Evolutionary conservation across 2,329 filamentous ascomycete genomes (phyloP).

Genomic region (Periconia macrospinosa): DNA sequence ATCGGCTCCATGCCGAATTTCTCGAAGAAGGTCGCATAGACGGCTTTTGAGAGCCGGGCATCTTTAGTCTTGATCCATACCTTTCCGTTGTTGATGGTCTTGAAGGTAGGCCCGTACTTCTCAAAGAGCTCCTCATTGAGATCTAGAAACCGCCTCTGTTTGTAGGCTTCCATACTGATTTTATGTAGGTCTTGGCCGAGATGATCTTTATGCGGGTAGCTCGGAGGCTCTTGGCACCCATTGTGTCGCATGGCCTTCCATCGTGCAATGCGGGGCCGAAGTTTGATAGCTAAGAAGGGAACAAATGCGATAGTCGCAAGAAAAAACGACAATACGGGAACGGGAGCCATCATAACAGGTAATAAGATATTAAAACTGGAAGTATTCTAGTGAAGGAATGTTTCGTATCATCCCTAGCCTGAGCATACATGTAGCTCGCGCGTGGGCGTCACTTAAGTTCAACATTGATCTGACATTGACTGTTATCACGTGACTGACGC

Average conservation of each 20-base stretch:
- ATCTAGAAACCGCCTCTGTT: conserved; percentile 2
- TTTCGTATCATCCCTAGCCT: no score
- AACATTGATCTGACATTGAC: no score
- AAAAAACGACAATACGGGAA: background rate
- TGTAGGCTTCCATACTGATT: conserved; percentile 4
- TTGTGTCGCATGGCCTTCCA: background rate
- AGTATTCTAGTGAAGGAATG: no score
- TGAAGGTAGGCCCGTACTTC: conserved; percentile 11
- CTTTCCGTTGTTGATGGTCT: conserved; percentile 6
- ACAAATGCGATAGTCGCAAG: background rate
- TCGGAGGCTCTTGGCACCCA: background rate
- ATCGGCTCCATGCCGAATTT: conserved; percentile 12
- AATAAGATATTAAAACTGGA: no score
- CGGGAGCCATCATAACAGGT: no score
- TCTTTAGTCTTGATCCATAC: conserved; percentile 10
- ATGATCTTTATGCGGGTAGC: background rate
- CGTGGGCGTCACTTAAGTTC: no score
- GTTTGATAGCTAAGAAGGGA: background rate
- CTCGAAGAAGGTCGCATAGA: conserved; percentile 9
- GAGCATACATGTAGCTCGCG: no score
- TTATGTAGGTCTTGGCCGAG: conserved; percentile 5
- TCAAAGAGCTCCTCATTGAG: conserved; percentile 5
- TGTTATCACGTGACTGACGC: no score
- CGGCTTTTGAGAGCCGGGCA: conserved; percentile 12
- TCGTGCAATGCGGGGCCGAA: background rate